Conservation (phyloP, 441 rosid genomes). For the Euphorbia celastroides region DNA sequence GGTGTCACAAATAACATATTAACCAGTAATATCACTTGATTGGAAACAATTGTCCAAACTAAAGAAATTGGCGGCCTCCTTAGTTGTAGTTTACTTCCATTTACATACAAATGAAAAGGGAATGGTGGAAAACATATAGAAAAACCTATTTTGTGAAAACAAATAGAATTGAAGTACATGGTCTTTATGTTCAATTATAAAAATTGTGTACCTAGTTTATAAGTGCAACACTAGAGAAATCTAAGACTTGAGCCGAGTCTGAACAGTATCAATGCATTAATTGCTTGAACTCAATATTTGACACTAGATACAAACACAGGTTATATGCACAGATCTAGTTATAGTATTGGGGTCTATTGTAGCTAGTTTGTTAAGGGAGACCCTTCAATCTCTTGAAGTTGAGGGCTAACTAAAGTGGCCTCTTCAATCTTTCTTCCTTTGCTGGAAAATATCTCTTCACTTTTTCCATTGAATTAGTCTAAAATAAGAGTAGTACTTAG, state of each 20-base stretch:
- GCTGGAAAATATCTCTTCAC: background rate
- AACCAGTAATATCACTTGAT: background rate
- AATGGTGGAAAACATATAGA: background rate
- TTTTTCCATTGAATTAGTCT: background rate
- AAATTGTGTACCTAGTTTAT: background rate
- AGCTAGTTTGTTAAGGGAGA: background rate
- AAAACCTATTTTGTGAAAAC: background rate
- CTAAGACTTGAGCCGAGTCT: background rate
- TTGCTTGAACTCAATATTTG: background rate
- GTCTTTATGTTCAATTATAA: background rate
- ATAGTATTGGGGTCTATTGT: background rate
- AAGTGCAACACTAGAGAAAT: background rate
- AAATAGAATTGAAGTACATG: background rate
- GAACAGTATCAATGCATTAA: background rate
- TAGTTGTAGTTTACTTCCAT: background rate
- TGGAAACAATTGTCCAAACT: background rate
- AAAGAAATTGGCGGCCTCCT: background rate
- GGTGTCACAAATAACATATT: background rate
- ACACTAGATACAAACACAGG: background rate
- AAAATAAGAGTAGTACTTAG: background rate
- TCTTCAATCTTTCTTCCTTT: background rate
- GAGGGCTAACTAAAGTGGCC: background rate
- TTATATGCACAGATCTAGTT: background rate
- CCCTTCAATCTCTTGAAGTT: background rate
- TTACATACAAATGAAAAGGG: background rate